Evolutionary conservation across 208 protist genomes (phyloP).

Genomic region (Histomonas meleagridis): DNA sequence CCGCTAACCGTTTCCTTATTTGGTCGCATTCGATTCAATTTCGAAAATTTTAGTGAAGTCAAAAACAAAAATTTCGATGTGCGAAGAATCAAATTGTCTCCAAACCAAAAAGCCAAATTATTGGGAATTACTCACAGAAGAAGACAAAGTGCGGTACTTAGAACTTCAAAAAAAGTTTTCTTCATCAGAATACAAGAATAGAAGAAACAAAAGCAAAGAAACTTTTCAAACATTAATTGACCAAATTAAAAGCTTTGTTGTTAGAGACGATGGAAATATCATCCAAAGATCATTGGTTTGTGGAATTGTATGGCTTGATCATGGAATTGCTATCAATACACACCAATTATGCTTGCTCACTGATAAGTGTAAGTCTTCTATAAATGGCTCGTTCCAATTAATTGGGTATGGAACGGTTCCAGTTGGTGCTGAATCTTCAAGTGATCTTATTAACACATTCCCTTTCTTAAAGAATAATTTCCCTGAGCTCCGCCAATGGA

Average conservation of each 20-base stretch:
- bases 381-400: slow-evolving; percentile 9
- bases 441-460: not conserved
- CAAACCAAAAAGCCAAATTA: no score
- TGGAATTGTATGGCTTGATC: not conserved
- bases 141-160: no score
- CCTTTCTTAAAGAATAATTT: not conserved
- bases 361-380: slow-evolving; percentile 20
- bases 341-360: not conserved
- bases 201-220: not conserved
- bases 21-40: no score
- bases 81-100: no score
- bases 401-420: slow-evolving; percentile 18
- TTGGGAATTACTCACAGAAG: no score
- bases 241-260: not conserved
- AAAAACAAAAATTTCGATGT: no score
- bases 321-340: slow-evolving; percentile 31
- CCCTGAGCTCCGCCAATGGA: not conserved
- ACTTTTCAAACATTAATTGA: not conserved
- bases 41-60: no score
- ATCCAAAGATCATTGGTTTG: not conserved
- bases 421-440: not conserved
- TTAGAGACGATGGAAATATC: not conserved
- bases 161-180: no score
- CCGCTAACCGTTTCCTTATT: no score
- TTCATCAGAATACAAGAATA: not conserved